These are phyloP conservation scores for Aspergillus incahuasiensis DNA, from an alignment of 495 filamentous ascomycete genomes.

Conservation along the genomic window DNA sequence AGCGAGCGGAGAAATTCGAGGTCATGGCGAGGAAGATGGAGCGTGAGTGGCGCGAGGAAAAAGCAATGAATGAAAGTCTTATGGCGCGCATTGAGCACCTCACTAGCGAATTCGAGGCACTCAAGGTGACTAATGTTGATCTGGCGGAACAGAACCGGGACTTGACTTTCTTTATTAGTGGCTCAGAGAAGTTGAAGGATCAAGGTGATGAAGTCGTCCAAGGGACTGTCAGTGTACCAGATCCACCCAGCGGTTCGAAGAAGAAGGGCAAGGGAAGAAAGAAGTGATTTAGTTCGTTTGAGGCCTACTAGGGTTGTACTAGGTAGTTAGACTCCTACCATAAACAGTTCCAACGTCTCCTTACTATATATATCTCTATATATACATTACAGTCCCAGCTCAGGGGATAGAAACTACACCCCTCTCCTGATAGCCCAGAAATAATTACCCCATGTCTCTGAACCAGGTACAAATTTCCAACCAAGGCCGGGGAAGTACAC, in stretches of 20 bases:
- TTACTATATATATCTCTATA: background rate
- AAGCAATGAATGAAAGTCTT: constrained; percentile 72
- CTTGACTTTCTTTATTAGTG: constrained; percentile 81
- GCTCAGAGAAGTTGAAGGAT: constrained; percentile 74
- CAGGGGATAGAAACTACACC: constrained; percentile 12
- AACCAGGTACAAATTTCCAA: constrained; percentile 78
- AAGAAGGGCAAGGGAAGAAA: constrained; percentile 50
- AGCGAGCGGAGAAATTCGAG: constrained; percentile 63
- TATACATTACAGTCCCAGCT: background rate
- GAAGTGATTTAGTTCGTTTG: background rate
- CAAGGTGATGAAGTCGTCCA: constrained; percentile 55
- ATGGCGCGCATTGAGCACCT: constrained; percentile 71
- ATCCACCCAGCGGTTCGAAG: constrained; percentile 44
- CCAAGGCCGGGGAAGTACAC: constrained; percentile 87
- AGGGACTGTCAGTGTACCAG: constrained; percentile 53
- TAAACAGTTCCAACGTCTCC: background rate
- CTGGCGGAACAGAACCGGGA: constrained; percentile 86
- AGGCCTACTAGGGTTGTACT: background rate
- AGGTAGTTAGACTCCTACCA: background rate
- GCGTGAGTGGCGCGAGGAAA: constrained; percentile 81
- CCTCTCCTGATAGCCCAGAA: constrained; percentile 83
- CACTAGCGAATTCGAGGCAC: constrained; percentile 48
- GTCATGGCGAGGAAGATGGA: constrained; percentile 70
- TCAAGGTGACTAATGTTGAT: constrained; percentile 54
- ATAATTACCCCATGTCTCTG: constrained; percentile 91